phyloP scores from a whole-genome alignment of 2,329 filamentous ascomycete genomes.

The Phoma sp. region DNA sequence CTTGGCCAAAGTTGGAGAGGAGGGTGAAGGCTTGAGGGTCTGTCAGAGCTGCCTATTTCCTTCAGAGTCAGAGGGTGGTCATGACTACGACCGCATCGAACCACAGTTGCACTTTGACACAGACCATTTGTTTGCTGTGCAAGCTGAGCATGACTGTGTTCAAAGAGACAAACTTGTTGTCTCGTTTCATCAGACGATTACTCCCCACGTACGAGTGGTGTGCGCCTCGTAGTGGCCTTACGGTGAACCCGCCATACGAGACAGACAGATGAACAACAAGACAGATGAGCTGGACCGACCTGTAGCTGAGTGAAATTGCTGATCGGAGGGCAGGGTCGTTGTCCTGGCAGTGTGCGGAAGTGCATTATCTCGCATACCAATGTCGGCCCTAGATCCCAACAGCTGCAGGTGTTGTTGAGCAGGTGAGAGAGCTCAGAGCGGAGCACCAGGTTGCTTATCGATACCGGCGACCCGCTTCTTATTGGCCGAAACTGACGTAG shows the following conservation, averaged over 20 bases:
- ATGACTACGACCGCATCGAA: not conserved
- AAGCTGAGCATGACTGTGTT: not conserved
- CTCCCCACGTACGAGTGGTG: not conserved
- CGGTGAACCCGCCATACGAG: not conserved
- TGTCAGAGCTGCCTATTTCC: constrained; percentile 6
- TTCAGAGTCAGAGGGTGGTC: constrained; percentile 1
- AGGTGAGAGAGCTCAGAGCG: not conserved
- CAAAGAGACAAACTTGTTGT: not conserved
- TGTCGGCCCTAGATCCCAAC: not conserved
- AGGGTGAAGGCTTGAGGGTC: not conserved
- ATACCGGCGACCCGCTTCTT: constrained; percentile 7
- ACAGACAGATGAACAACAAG: not conserved
- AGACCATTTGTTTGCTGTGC: not conserved
- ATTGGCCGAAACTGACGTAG: constrained; percentile 18
- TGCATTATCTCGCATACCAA: not conserved
- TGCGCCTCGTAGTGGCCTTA: no score
- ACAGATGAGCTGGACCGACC: not conserved
- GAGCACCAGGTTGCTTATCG: constrained; percentile 6
- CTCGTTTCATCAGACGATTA: not conserved
- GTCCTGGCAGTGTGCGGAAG: no score
- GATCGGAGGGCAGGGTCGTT: not conserved
- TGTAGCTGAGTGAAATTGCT: not conserved
- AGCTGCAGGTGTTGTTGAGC: constrained; percentile 10
- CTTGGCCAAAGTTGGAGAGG: not conserved
- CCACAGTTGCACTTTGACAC: not conserved